These are phyloP conservation scores for Penicillium sp. DNA, from an alignment of 2,329 filamentous ascomycete species.

Conservation along the genomic window DNA sequence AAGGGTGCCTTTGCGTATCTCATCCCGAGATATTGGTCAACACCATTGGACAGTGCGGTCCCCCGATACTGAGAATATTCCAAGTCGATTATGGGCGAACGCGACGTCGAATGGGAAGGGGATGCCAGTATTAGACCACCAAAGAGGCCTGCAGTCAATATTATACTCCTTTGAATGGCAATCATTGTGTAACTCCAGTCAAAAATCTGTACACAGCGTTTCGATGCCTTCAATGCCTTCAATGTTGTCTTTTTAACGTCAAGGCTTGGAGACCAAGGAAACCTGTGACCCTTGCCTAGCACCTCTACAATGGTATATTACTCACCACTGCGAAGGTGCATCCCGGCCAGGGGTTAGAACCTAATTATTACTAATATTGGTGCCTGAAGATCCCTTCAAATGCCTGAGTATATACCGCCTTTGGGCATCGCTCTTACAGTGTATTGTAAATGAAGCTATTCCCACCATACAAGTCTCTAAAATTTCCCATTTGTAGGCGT, in stretches of 20 bases:
- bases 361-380: too few species aligned
- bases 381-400: too few species aligned
- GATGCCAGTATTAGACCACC: constrained; percentile 7
- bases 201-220: too few species aligned
- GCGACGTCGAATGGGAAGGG: background rate
- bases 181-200: background rate
- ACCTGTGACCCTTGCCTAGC: background rate
- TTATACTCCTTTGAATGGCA: background rate
- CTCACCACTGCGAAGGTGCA: too few species aligned
- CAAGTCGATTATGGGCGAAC: constrained; percentile 51
- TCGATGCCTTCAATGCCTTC: background rate
- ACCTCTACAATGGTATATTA: background rate
- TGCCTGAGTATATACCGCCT: too few species aligned
- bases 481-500: too few species aligned
- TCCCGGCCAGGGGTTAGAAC: too few species aligned
- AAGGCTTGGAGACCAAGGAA: background rate
- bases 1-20: constrained; percentile 67
- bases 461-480: too few species aligned
- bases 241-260: background rate
- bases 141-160: constrained; percentile 7
- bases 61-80: constrained; percentile 65
- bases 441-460: too few species aligned
- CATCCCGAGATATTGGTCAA: constrained; percentile 69
- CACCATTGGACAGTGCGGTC: constrained; percentile 50
- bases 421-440: too few species aligned